phyloP scores from a whole-genome alignment of 495 filamentous ascomycete genomes.

The Xanthoparmelia taractica region DNA sequence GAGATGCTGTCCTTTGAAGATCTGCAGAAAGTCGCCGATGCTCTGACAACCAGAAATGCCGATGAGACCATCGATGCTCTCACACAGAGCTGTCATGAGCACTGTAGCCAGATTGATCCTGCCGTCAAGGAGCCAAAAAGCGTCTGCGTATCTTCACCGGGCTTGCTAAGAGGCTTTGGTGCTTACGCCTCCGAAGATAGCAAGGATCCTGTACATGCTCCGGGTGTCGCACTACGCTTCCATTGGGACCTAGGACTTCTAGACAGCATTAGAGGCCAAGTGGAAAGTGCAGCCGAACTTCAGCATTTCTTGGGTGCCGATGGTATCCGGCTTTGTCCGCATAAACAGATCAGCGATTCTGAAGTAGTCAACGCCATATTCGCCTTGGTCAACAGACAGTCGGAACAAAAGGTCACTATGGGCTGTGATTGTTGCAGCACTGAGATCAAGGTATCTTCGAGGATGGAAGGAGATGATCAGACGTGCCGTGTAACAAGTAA shows the following conservation, averaged over 20 bases:
- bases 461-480: slow-evolving; percentile 4
- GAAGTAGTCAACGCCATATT: slow-evolving; percentile 11
- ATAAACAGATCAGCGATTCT: slow-evolving; percentile 5
- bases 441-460: not conserved
- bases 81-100: slow-evolving; percentile 1
- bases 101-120: not conserved
- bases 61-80: slow-evolving; percentile 8
- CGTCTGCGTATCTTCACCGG: not conserved
- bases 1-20: slow-evolving; percentile 4
- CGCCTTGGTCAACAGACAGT: slow-evolving; percentile 6
- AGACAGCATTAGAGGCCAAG: not conserved
- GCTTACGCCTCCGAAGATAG: not conserved
- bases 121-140: not conserved
- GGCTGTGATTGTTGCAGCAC: slow-evolving; percentile 1
- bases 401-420: not conserved
- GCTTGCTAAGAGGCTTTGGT: slow-evolving; percentile 2
- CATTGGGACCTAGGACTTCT: slow-evolving; percentile 10
- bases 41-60: not conserved
- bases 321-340: slow-evolving; percentile 10
- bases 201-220: not conserved
- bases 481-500: slow-evolving; percentile 7
- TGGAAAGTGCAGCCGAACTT: slow-evolving; percentile 4
- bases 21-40: not conserved
- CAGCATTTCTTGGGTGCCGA: not conserved
- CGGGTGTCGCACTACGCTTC: slow-evolving; percentile 1